Evolutionary conservation across 2,329 filamentous ascomycete species (phyloP).

Genomic region (Cladosporium phlei): DNA sequence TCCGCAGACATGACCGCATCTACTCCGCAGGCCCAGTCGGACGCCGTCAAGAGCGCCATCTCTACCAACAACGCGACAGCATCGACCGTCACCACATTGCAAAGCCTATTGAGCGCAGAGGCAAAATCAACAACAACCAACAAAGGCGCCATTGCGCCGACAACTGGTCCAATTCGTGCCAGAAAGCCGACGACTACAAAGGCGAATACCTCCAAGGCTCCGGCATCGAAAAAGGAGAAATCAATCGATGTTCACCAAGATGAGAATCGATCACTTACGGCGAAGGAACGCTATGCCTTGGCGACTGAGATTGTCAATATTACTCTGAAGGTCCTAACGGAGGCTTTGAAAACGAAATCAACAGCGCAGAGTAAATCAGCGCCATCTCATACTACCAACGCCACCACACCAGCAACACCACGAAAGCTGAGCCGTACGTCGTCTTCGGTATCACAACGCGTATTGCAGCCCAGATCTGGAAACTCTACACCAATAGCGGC

Average conservation of each 20-base stretch:
- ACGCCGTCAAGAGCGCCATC: conserved; percentile 20
- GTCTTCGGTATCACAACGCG: conserved; percentile 20
- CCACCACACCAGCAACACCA: conserved; percentile 49
- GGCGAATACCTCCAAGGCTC: conserved; percentile 8
- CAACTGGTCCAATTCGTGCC: conserved; percentile 1
- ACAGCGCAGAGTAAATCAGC: background rate
- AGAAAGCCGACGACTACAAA: conserved; percentile 1
- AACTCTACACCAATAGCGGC: conserved; percentile 49
- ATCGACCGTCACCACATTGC: conserved; percentile 25
- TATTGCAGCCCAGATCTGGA: conserved; percentile 42
- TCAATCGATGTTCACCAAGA: conserved; percentile 1
- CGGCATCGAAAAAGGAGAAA: background rate
- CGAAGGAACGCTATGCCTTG: conserved; percentile 60
- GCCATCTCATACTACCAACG: conserved; percentile 40
- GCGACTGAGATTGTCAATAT: conserved; percentile 71
- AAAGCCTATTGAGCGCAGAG: conserved; percentile 21
- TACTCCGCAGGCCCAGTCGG: conserved; percentile 15
- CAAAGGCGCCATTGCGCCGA: background rate
- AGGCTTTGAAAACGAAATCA: conserved; percentile 53
- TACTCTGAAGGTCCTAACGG: conserved; percentile 63
- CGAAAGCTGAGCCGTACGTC: conserved; percentile 23
- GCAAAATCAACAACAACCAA: conserved; percentile 6
- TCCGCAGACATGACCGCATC: conserved; percentile 16
- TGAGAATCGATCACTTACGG: background rate
- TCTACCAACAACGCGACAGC: conserved; percentile 18